Evolutionary conservation across 139 green algal species (phyloP).

Genomic region (Marvania coccoides): DNA sequence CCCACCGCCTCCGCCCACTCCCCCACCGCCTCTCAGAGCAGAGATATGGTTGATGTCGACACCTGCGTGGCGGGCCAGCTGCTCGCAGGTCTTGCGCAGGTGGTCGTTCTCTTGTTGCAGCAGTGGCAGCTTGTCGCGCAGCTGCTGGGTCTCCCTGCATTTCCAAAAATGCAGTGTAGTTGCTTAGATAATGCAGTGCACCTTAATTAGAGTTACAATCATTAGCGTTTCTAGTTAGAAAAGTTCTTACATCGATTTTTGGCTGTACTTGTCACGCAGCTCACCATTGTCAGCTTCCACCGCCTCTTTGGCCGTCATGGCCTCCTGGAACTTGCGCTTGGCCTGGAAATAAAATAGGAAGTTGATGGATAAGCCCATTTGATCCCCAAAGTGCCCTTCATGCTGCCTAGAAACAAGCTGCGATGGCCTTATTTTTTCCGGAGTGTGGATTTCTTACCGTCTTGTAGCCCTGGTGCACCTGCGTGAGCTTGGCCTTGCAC

Average conservation of each 20-base stretch:
- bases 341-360: too few relatives aligned
- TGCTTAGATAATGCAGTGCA: background rate
- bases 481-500: constrained; percentile 57
- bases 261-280: constrained; percentile 62
- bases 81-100: constrained; percentile 7
- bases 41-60: background rate
- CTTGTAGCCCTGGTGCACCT: constrained; percentile 55
- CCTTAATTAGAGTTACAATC: background rate
- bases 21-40: background rate
- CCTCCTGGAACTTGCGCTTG: constrained; percentile 63
- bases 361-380: background rate
- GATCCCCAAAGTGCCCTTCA: background rate
- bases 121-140: constrained; percentile 54
- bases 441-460: constrained; percentile 25
- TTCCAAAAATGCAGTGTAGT: background rate
- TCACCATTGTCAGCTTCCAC: constrained; percentile 54
- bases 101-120: constrained; percentile 38
- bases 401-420: background rate
- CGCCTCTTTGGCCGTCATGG: constrained; percentile 31
- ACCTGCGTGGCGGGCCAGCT: constrained; percentile 7
- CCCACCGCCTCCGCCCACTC: background rate
- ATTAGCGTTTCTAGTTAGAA: too few relatives aligned
- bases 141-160: constrained; percentile 52
- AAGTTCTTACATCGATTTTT: constrained; percentile 55
- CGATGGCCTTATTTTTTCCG: too few relatives aligned